Percentiles rank a stretch among this genome's conserved stretches.
Conservation (phyloP, 2,329 filamentous ascomycete genomes). For the Diplodia mutila region DNA sequence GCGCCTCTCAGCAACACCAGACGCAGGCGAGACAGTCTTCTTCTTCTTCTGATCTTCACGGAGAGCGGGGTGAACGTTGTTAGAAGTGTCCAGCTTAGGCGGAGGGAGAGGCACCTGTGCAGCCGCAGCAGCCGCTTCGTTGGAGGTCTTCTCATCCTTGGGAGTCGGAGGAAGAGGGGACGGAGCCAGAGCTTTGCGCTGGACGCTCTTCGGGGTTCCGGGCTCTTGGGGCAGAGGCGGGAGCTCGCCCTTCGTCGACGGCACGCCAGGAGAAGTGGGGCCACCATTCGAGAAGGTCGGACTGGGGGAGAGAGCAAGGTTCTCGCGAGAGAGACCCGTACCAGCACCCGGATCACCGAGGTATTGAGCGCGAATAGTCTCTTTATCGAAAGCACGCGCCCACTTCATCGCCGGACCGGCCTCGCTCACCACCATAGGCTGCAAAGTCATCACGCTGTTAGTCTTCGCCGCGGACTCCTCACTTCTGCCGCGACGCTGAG, state of each 20-base stretch:
- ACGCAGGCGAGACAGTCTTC: slow-evolving; percentile 28
- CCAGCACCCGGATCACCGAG: slow-evolving; percentile 74
- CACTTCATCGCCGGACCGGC: slow-evolving; percentile 95
- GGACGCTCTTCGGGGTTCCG: slow-evolving; percentile 29
- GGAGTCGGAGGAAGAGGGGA: slow-evolving; percentile 28
- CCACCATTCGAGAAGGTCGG: slow-evolving; percentile 17
- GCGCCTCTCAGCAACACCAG: slow-evolving; percentile 19
- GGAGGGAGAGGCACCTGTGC: slow-evolving; percentile 40
- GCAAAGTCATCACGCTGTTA: slow-evolving; percentile 85
- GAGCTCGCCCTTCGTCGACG: slow-evolving; percentile 42
- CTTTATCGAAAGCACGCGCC: slow-evolving; percentile 95
- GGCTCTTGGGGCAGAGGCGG: slow-evolving; percentile 45
- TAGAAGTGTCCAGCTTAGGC: slow-evolving; percentile 26
- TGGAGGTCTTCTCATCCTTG: not conserved
- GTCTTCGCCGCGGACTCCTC: slow-evolving; percentile 70
- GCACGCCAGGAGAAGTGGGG: not conserved
- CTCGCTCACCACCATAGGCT: slow-evolving; percentile 81
- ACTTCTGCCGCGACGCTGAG: slow-evolving; percentile 58
- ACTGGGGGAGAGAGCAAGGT: slow-evolving; percentile 36
- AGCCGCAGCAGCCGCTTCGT: slow-evolving; percentile 28
- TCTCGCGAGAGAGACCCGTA: slow-evolving; percentile 60
- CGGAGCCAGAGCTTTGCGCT: slow-evolving; percentile 34
- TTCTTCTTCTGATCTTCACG: slow-evolving; percentile 31
- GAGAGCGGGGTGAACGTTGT: slow-evolving; percentile 49
- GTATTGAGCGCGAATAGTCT: slow-evolving; percentile 83